These are phyloP conservation scores for Protostelium mycophagum DNA, from an alignment of 78 protist species.

Conservation along the genomic window DNA sequence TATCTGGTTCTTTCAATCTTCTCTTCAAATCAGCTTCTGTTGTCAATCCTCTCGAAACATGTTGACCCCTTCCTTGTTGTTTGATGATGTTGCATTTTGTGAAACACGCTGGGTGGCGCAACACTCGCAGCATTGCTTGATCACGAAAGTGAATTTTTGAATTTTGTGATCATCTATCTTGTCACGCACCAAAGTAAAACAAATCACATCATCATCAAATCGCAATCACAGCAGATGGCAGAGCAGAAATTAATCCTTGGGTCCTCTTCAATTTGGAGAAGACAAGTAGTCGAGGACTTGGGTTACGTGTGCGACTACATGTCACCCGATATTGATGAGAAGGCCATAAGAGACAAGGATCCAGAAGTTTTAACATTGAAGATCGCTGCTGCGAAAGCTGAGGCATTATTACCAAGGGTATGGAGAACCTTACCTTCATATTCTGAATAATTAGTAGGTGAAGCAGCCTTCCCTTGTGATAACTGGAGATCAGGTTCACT, in stretches of 20 bases:
- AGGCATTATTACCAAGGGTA: conserved; percentile 15
- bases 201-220: no score
- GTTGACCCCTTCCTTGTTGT: no score
- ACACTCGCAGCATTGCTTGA: no score
- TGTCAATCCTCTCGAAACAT: no score
- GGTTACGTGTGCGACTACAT: conserved; percentile 36
- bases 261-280: conserved; percentile 54
- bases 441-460: conserved; percentile 1
- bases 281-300: conserved; percentile 27
- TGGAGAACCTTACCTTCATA: no score
- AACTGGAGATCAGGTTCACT: conserved; percentile 68
- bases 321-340: conserved; percentile 73
- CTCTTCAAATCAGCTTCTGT: no score
- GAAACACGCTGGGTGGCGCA: no score
- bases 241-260: conserved; percentile 23
- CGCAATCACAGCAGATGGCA: no score
- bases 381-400: conserved; percentile 45
- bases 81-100: no score
- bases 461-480: conserved; percentile 19
- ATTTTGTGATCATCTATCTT: no score
- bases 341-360: conserved; percentile 63
- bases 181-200: no score
- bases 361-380: conserved; percentile 27
- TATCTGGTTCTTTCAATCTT: background rate
- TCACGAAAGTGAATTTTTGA: no score